These are phyloP conservation scores for Biscogniauxia sp. DNA, from an alignment of 2,329 filamentous ascomycete genomes.

Conservation along the genomic window DNA sequence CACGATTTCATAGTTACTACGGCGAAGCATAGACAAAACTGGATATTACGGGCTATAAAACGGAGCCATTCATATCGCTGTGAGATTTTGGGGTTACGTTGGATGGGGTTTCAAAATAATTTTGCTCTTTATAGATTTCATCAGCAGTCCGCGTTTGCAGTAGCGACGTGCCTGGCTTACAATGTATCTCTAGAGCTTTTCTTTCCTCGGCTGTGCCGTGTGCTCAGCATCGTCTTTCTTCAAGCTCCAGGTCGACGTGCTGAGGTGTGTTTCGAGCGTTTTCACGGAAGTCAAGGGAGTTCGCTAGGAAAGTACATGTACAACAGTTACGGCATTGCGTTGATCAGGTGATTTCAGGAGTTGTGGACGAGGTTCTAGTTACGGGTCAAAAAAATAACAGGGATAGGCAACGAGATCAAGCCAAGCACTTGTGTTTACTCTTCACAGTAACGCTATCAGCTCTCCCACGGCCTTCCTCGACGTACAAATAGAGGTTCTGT, in stretches of 20 bases:
- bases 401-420: conserved; percentile 8
- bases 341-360: conserved; percentile 17
- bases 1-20: conserved; percentile 24
- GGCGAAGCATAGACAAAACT: conserved; percentile 25
- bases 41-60: not conserved
- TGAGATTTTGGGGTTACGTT: not conserved
- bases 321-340: conserved; percentile 14
- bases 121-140: not conserved
- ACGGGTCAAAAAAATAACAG: conserved; percentile 10
- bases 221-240: not conserved
- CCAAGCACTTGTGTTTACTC: not conserved
- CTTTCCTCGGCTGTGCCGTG: not conserved
- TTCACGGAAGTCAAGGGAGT: conserved; percentile 4
- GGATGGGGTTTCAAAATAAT: not conserved
- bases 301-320: conserved; percentile 12
- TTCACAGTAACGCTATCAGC: not conserved
- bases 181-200: not conserved
- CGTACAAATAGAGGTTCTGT: not conserved
- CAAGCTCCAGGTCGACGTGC: conserved; percentile 6
- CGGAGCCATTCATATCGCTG: not conserved
- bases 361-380: conserved; percentile 15
- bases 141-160: not conserved
- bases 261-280: conserved; percentile 14
- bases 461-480: conserved; percentile 4
- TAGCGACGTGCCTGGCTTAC: not conserved